These are phyloP conservation scores for Kwoniella mangroviensis DNA, from an alignment of 768 basidiomycete genomes.

Conservation along the genomic window DNA sequence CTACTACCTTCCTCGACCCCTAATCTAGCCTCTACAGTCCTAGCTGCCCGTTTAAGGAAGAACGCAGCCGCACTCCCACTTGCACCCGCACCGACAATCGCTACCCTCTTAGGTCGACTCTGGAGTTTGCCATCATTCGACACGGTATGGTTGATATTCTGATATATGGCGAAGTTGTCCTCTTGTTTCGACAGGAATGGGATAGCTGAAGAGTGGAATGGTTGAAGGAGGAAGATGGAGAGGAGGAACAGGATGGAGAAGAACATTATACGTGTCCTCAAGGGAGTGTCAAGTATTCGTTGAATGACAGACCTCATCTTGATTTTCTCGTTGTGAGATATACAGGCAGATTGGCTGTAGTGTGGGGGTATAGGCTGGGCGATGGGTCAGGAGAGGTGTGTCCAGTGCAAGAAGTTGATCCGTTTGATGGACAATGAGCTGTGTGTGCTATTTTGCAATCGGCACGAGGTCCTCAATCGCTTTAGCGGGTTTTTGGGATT, in stretches of 20 bases:
- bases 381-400: not conserved
- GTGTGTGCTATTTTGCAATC: not conserved
- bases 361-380: not conserved
- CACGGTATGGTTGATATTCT: constrained; percentile 11
- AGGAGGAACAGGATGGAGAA: constrained; percentile 4
- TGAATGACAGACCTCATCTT: not conserved
- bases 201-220: constrained; percentile 10
- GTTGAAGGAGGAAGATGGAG: constrained; percentile 19
- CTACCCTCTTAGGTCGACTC: constrained; percentile 63
- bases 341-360: not conserved
- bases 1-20: constrained; percentile 57
- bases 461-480: not conserved
- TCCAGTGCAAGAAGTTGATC: too few relatives aligned
- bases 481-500: not conserved
- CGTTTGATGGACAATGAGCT: not conserved
- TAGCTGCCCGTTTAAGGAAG: constrained; percentile 76
- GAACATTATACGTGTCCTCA: constrained; percentile 9
- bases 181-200: constrained; percentile 11
- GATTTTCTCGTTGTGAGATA: not conserved
- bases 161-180: not conserved
- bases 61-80: constrained; percentile 73
- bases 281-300: not conserved
- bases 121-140: constrained; percentile 21
- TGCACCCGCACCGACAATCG: constrained; percentile 89
- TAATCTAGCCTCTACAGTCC: constrained; percentile 67